Conservation (phyloP, 352 stramenopile genomes). For the Phytophthora agathidicida region DNA sequence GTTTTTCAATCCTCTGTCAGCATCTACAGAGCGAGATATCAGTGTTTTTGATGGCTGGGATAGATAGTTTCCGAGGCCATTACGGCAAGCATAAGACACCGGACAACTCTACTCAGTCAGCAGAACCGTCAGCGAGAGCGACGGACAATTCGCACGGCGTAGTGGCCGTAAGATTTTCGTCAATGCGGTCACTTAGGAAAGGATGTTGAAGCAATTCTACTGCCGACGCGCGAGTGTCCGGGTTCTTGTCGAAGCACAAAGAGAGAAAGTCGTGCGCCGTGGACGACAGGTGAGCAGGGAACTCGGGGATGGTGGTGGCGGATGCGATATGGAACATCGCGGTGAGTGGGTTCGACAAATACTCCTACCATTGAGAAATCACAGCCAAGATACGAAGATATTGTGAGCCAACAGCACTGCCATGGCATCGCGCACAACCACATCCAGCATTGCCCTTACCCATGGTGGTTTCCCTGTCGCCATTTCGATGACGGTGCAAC, state of each 20-base stretch:
- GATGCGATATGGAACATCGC: constrained; percentile 89
- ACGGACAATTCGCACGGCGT: background rate
- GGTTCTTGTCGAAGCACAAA: constrained; percentile 72
- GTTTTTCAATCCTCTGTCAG: no score
- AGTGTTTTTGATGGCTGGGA: no score
- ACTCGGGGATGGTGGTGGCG: constrained; percentile 47
- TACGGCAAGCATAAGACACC: no score
- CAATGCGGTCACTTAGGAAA: constrained; percentile 34
- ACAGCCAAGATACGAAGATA: no score
- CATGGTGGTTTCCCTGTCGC: constrained; percentile 87
- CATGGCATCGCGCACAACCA: background rate
- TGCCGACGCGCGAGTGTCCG: constrained; percentile 74
- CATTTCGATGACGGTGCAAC: constrained; percentile 92
- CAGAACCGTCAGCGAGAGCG: background rate
- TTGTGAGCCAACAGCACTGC: background rate
- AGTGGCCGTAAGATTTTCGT: constrained; percentile 23
- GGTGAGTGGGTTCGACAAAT: constrained; percentile 78
- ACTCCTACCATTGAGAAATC: constrained; percentile 41
- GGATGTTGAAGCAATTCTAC: constrained; percentile 81
- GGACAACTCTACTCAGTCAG: no score
- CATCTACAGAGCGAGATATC: no score
- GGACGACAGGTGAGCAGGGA: constrained; percentile 51
- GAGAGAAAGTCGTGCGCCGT: constrained; percentile 49
- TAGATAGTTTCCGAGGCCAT: no score
- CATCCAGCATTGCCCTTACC: constrained; percentile 33